phyloP scores from a whole-genome alignment of 208 protist species.

The Wallacemonas sp. region DNA sequence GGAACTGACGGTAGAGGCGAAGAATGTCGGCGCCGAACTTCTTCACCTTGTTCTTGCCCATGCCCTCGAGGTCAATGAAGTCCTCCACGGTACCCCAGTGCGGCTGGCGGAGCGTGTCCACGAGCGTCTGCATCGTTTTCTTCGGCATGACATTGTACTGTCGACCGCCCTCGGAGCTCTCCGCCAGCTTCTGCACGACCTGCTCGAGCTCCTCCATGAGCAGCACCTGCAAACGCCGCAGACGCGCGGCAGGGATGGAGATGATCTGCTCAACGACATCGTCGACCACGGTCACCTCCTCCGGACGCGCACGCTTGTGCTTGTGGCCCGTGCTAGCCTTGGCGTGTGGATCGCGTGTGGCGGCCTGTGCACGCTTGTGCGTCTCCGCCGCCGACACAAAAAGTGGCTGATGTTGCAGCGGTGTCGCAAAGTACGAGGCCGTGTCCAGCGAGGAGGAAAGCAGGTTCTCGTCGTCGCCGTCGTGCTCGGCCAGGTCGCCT shows the following conservation, averaged over 20 bases:
- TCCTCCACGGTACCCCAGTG: conserved; percentile 72
- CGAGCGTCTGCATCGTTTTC: conserved; percentile 78
- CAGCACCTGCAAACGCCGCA: conserved; percentile 50
- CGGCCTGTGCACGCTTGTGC: no score
- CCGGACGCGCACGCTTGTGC: not conserved
- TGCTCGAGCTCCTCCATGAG: conserved; percentile 67
- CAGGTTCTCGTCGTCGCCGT: conserved; percentile 7
- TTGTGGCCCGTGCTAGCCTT: not conserved
- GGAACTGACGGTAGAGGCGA: conserved; percentile 75
- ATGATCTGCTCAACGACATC: conserved; percentile 9
- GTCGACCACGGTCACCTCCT: not conserved
- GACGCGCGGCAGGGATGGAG: conserved; percentile 41
- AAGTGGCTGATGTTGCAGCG: conserved; percentile 10
- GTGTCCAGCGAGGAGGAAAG: conserved; percentile 16
- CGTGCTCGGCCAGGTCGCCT: not conserved
- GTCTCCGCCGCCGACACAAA: no score
- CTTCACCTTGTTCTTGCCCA: conserved; percentile 89
- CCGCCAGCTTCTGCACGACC: conserved; percentile 75
- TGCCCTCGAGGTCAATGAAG: conserved; percentile 79
- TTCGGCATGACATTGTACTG: conserved; percentile 87
- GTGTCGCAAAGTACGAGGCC: conserved; percentile 15
- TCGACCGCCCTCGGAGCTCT: conserved; percentile 68
- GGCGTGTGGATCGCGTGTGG: no score
- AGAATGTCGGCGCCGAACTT: conserved; percentile 85
- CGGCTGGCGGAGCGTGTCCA: conserved; percentile 59